These are phyloP conservation scores for Fusarium anguioides DNA, from an alignment of 2,329 filamentous ascomycete species.

Conservation along the genomic window DNA sequence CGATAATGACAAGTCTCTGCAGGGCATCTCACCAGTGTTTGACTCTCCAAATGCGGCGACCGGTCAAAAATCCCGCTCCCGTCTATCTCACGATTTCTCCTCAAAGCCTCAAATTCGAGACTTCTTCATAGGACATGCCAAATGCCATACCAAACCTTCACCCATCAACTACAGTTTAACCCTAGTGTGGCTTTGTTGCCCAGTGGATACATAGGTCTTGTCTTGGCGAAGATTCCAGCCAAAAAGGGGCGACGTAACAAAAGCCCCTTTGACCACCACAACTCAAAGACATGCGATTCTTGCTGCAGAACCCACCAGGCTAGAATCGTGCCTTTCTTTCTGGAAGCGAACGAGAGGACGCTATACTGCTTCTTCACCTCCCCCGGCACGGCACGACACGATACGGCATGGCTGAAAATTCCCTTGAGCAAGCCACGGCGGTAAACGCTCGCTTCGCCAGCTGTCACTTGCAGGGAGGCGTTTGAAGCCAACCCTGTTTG, in stretches of 20 bases:
- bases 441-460: background rate
- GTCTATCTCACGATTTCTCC: background rate
- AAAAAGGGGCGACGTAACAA: background rate
- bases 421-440: background rate
- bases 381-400: constrained; percentile 17
- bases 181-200: background rate
- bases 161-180: background rate
- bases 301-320: background rate
- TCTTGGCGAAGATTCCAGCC: constrained; percentile 10
- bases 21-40: constrained; percentile 18
- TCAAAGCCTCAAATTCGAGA: background rate
- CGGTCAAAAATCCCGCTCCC: constrained; percentile 4
- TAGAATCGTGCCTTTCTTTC: constrained; percentile 23
- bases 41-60: constrained; percentile 2
- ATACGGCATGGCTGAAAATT: constrained; percentile 24
- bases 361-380: background rate
- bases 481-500: background rate
- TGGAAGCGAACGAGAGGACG: background rate
- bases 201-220: background rate
- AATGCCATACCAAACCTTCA: background rate
- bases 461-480: constrained; percentile 5
- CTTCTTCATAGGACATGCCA: background rate
- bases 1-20: constrained; percentile 17
- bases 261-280: constrained; percentile 10
- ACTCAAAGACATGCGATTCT: constrained; percentile 18